A percentile compares a stretch with the other conserved stretches of the same genome.
Evolutionary conservation across 2,329 filamentous ascomycete genomes (phyloP).

Genomic region (Aureobasidium uvarum): DNA sequence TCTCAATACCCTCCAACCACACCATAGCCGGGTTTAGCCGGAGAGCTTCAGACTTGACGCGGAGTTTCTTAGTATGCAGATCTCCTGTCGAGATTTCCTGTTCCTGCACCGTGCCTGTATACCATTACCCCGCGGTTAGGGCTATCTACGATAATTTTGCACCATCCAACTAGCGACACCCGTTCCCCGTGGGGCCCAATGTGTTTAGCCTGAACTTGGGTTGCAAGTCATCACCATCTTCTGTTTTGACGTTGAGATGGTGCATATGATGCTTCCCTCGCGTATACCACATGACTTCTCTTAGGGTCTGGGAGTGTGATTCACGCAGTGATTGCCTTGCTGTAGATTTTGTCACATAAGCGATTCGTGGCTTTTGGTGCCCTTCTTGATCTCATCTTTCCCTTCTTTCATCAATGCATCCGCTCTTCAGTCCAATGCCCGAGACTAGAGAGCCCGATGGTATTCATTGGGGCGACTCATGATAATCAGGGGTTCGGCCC

Average conservation of each 20-base stretch:
- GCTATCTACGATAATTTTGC: background rate
- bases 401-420: background rate
- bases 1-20: background rate
- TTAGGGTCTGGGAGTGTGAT: background rate
- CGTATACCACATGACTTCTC: background rate
- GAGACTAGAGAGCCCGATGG: constrained; percentile 27
- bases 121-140: background rate
- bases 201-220: constrained; percentile 11
- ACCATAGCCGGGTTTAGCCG: constrained; percentile 10
- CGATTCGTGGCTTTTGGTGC: background rate
- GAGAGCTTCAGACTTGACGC: background rate
- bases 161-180: background rate
- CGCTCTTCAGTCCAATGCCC: background rate
- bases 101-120: background rate
- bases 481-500: no score
- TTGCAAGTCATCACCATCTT: background rate
- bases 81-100: background rate
- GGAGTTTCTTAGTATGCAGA: constrained; percentile 1
- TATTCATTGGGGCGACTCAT: constrained; percentile 58
- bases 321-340: background rate
- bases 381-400: background rate
- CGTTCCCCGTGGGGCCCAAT: background rate
- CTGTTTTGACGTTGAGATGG: background rate
- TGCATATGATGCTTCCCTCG: background rate
- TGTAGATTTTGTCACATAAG: background rate